Percentiles rank a stretch among this genome's conserved stretches.
These are phyloP conservation scores for Thelonectria rubi DNA, from an alignment of 2,329 filamentous ascomycete genomes.

Conservation along the genomic window DNA sequence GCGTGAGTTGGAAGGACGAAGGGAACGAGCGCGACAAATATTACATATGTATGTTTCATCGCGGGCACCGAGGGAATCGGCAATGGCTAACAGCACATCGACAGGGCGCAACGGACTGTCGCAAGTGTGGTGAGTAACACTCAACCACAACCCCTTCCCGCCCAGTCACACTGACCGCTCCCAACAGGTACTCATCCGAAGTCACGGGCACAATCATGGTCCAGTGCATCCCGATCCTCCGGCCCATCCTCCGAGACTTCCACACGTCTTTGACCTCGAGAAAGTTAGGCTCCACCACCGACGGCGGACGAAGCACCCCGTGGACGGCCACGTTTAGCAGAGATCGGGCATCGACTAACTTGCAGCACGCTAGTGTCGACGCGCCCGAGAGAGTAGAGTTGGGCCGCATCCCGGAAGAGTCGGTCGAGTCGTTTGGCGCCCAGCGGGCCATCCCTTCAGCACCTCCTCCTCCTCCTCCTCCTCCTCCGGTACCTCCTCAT, in stretches of 20 bases:
- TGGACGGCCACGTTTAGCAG: conserved; percentile 37
- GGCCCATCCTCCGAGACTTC: conserved; percentile 52
- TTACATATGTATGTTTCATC: conserved; percentile 54
- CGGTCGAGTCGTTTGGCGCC: conserved; percentile 2
- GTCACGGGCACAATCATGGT: conserved; percentile 64
- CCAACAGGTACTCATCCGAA: conserved; percentile 56
- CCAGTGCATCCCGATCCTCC: conserved; percentile 61
- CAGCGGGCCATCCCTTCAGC: neutral
- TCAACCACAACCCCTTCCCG: neutral
- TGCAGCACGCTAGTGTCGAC: conserved; percentile 16
- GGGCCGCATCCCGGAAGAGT: conserved; percentile 36
- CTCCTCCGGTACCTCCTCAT: too few relatives aligned
- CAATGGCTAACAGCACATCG: neutral
- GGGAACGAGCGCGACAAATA: conserved; percentile 55
- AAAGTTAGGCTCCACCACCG: conserved; percentile 31
- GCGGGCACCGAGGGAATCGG: neutral
- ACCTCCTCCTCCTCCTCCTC: too few relatives aligned
- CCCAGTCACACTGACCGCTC: neutral
- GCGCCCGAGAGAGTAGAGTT: conserved; percentile 31
- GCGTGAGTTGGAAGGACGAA: conserved; percentile 59
- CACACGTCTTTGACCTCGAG: conserved; percentile 39
- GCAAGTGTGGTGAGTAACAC: conserved; percentile 34
- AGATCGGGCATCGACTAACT: conserved; percentile 32
- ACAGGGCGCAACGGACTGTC: conserved; percentile 42
- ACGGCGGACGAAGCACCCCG: conserved; percentile 28